Conservation (phyloP, 2,329 filamentous ascomycete species). For the Ascochyta lentis region DNA sequence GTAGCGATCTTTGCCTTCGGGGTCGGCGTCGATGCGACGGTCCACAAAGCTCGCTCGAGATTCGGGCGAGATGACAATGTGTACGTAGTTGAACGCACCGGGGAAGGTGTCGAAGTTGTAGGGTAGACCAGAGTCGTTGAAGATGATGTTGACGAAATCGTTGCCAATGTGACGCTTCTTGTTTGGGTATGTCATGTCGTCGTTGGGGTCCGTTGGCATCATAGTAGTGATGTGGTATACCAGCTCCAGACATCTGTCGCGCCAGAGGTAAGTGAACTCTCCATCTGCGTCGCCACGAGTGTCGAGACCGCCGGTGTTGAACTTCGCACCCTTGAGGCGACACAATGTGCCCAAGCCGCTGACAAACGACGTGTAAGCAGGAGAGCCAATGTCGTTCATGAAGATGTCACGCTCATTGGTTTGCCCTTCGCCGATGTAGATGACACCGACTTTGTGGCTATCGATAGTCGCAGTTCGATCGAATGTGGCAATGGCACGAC, state of each 20-base stretch:
- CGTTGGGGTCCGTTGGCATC: slow-evolving; percentile 88
- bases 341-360: slow-evolving; percentile 82
- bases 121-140: slow-evolving; percentile 91
- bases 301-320: slow-evolving; percentile 94
- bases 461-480: slow-evolving; percentile 90
- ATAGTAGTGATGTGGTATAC: slow-evolving; percentile 96
- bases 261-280: slow-evolving; percentile 90
- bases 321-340: slow-evolving; percentile 78
- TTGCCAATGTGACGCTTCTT: slow-evolving; percentile 98
- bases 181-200: slow-evolving; percentile 73
- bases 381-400: slow-evolving; percentile 82
- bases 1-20: slow-evolving; percentile 61
- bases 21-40: slow-evolving; percentile 50
- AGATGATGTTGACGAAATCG: slow-evolving; percentile 97
- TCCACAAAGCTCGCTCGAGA: slow-evolving; percentile 79
- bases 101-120: slow-evolving; percentile 93
- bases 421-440: slow-evolving; percentile 91
- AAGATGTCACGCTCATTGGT: slow-evolving; percentile 83
- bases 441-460: slow-evolving; percentile 91
- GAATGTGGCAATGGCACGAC: slow-evolving; percentile 79
- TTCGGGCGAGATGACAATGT: slow-evolving; percentile 93
- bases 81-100: slow-evolving; percentile 94
- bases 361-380: slow-evolving; percentile 86
- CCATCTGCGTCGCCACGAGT: slow-evolving; percentile 79
- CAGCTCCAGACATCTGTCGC: slow-evolving; percentile 91